These are phyloP conservation scores for Annona squamosa DNA, from an alignment of 164 flowering plant genomes.

Conservation along the genomic window DNA sequence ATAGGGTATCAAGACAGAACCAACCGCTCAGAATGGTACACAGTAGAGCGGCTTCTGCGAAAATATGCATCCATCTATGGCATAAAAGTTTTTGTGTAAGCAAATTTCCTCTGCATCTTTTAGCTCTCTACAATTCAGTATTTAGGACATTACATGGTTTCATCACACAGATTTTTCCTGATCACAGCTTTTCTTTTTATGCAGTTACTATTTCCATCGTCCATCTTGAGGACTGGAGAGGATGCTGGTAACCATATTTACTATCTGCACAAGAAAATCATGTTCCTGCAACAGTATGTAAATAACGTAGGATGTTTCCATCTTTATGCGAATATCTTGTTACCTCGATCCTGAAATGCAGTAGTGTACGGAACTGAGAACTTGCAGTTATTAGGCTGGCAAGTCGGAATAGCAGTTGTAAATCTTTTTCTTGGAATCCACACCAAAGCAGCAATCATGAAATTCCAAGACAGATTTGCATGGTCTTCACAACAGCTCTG, in stretches of 20 bases:
- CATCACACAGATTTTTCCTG: background rate
- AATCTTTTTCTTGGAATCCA: background rate
- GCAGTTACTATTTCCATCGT: slow-evolving; percentile 10
- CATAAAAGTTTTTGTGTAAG: slow-evolving; percentile 72
- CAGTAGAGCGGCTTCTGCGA: slow-evolving; percentile 75
- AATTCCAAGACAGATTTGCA: background rate
- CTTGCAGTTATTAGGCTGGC: background rate
- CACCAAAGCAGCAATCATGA: background rate
- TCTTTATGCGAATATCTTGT: background rate
- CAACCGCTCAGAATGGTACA: slow-evolving; percentile 81
- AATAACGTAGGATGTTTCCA: background rate
- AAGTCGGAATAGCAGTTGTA: background rate
- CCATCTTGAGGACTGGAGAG: background rate
- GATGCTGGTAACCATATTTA: background rate
- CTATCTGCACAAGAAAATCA: background rate
- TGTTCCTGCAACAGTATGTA: background rate
- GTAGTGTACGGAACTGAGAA: background rate
- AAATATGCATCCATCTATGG: slow-evolving; percentile 73
- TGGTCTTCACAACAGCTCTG: too few relatives aligned
- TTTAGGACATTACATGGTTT: background rate
- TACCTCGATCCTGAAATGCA: background rate
- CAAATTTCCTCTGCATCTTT: background rate
- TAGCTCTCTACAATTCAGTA: background rate
- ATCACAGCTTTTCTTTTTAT: background rate
- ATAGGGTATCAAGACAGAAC: slow-evolving; percentile 77